phyloP scores from a whole-genome alignment of 2,329 filamentous ascomycete genomes.

The Fusarium devonianum region DNA sequence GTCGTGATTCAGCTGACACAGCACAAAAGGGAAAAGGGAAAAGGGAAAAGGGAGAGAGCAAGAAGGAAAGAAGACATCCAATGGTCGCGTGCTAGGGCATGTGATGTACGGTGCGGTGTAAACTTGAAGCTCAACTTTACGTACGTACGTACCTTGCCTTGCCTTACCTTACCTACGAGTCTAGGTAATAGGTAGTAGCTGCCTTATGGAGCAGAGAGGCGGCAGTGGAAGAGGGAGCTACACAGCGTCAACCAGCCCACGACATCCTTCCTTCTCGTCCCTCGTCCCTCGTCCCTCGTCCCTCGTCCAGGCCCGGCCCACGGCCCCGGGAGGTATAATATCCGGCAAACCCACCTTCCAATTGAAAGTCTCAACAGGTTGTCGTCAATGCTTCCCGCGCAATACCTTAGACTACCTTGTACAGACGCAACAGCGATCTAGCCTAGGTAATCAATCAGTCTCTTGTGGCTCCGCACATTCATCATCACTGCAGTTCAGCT shows the following conservation, averaged over 20 bases:
- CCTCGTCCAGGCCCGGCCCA: too few species aligned
- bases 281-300: too few species aligned
- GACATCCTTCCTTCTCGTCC: constrained; percentile 17
- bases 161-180: too few species aligned
- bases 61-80: constrained; percentile 13
- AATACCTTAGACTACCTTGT: too few species aligned
- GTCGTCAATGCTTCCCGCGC: too few species aligned
- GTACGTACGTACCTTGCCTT: neutral
- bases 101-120: too few species aligned
- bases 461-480: too few species aligned
- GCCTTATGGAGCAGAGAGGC: constrained; percentile 18
- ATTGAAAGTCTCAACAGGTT: too few species aligned
- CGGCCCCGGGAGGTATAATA: constrained; percentile 20
- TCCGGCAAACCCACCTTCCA: constrained; percentile 6
- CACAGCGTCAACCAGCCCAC: constrained; percentile 10
- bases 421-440: neutral
- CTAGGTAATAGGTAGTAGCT: too few species aligned
- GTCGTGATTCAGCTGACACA: constrained; percentile 11
- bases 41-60: constrained; percentile 17
- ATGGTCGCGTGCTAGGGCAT: constrained; percentile 11
- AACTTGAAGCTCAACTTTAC: too few species aligned
- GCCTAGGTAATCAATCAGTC: too few species aligned
- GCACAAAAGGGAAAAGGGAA: constrained; percentile 14
- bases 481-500: too few species aligned
- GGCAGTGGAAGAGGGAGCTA: constrained; percentile 12